Percentiles rank a stretch among this genome's conserved stretches.
Conservation (phyloP, 2,329 filamentous ascomycete species). For the Beauveria bassiana region DNA sequence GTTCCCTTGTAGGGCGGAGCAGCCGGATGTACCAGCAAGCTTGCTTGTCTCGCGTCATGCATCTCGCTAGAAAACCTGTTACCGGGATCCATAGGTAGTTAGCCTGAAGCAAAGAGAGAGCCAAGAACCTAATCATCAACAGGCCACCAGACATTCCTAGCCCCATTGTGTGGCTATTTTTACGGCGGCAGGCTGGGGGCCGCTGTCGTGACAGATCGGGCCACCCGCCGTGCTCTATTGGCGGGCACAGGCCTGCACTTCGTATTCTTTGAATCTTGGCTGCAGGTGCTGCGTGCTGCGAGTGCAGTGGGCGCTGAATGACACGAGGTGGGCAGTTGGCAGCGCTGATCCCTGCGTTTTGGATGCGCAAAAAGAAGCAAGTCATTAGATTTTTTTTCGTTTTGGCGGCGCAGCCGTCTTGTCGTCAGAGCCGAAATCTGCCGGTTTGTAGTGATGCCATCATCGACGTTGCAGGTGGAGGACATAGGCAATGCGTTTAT, state of each 20-base stretch:
- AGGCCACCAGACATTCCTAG: not conserved
- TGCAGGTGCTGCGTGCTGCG: not conserved
- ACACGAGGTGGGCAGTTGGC: conserved; percentile 3
- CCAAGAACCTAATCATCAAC: not conserved
- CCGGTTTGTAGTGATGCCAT: not conserved
- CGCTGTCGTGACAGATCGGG: conserved; percentile 5
- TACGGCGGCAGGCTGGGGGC: not conserved
- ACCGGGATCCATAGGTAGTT: no score
- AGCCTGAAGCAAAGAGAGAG: no score
- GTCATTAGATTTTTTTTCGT: not conserved
- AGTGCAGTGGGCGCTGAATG: not conserved
- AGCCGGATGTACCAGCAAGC: not conserved
- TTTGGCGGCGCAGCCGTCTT: not conserved
- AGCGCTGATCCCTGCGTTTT: not conserved
- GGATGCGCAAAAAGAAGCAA: not conserved
- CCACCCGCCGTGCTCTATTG: not conserved
- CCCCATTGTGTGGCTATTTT: conserved; percentile 1
- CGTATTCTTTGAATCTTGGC: conserved; percentile 8
- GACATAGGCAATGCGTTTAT: not conserved
- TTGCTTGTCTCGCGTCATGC: not conserved
- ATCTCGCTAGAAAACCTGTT: not conserved
- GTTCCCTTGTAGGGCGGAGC: not conserved
- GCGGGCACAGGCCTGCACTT: not conserved
- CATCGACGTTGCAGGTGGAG: not conserved
- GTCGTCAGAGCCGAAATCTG: not conserved